Conservation (phyloP, 768 basidiomycete genomes). For the Podaxis pistillaris region DNA sequence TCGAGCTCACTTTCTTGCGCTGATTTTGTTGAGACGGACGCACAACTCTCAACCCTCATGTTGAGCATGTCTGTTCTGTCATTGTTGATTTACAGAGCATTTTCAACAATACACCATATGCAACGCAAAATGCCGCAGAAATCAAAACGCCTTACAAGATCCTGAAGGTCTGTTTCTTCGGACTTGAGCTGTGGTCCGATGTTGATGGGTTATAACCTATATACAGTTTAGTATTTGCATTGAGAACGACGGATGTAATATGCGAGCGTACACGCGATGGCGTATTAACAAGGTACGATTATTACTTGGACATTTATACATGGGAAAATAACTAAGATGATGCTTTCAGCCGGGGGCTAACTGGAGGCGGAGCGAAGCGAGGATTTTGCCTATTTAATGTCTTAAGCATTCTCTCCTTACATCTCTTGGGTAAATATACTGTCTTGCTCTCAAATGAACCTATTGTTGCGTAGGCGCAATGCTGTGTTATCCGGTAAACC, state of each 20-base stretch:
- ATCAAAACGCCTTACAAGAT: background rate
- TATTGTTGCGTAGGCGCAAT: too few relatives aligned
- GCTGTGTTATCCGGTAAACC: too few relatives aligned
- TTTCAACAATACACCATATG: background rate
- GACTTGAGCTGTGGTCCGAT: background rate
- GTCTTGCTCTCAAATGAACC: background rate
- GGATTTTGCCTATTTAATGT: background rate
- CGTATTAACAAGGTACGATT: background rate
- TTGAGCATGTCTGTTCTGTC: background rate
- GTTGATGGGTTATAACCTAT: too few relatives aligned
- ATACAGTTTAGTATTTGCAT: slow-evolving; percentile 7
- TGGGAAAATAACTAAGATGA: background rate
- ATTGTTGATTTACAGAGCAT: background rate
- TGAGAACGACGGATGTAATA: background rate
- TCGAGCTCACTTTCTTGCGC: background rate
- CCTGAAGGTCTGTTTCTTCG: background rate
- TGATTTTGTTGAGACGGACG: background rate
- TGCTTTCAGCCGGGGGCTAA: background rate
- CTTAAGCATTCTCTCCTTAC: background rate
- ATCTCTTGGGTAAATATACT: background rate
- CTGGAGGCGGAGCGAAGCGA: background rate
- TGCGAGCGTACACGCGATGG: slow-evolving; percentile 4
- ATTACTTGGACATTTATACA: background rate
- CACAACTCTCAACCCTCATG: background rate
- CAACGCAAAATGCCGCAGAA: background rate